A percentile compares a stretch with the other conserved stretches of the same genome.
Conservation (phyloP, 2,329 filamentous ascomycete genomes). For the Didymosphaeria variabile region DNA sequence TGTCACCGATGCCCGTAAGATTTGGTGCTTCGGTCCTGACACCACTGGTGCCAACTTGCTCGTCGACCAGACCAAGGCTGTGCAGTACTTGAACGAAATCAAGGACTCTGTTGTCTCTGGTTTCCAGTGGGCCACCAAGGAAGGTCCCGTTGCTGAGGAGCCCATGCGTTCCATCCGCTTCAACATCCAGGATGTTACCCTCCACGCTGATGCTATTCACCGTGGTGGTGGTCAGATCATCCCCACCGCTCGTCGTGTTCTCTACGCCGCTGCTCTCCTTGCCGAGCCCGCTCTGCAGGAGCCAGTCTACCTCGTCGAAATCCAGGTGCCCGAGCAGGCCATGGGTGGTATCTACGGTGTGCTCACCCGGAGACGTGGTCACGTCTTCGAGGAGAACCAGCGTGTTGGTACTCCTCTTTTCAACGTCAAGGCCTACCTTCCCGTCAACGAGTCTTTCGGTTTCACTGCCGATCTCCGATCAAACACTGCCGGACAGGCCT, state of each 20-base stretch:
- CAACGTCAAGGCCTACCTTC: slow-evolving; percentile 98
- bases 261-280: slow-evolving; percentile 91
- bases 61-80: slow-evolving; percentile 99
- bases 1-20: slow-evolving; percentile 99
- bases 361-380: slow-evolving; percentile 95
- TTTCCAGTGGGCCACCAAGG: slow-evolving; percentile 99
- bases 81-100: slow-evolving; percentile 99
- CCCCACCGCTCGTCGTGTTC: slow-evolving; percentile 94
- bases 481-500: slow-evolving; percentile 94
- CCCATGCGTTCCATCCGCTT: slow-evolving; percentile 97
- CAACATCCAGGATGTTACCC: slow-evolving; percentile 99
- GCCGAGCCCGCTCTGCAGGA: slow-evolving; percentile 92
- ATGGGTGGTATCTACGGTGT: slow-evolving; percentile 99
- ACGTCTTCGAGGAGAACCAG: slow-evolving; percentile 99
- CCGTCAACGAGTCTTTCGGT: slow-evolving; percentile 97
- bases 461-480: slow-evolving; percentile 98
- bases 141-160: slow-evolving; percentile 98
- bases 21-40: slow-evolving; percentile 99
- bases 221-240: slow-evolving; percentile 99
- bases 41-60: slow-evolving; percentile 98
- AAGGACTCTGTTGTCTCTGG: slow-evolving; percentile 99
- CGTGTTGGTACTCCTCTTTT: slow-evolving; percentile 98
- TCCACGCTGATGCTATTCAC: slow-evolving; percentile 99
- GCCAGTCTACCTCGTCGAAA: slow-evolving; percentile 99
- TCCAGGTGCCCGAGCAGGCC: slow-evolving; percentile 96